Base-by-base conservation (phyloP, 768 basidiomycete species). In the Bullera alba region DNA sequence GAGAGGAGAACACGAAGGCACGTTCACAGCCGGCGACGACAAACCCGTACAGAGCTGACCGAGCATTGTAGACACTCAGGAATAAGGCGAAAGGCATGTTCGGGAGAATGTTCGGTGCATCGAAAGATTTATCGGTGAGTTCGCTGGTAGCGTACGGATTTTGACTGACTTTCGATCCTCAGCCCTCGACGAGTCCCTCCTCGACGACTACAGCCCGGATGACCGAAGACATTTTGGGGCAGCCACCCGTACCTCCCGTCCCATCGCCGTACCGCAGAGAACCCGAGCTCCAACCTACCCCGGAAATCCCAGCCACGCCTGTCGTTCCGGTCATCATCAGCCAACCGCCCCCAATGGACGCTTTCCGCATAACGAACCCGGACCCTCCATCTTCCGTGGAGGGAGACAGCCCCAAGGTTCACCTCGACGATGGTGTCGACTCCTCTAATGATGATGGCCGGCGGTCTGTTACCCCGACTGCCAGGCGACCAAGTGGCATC, bases 31-130 rank as follows among this genome's bases (percentile, higher is more conserved):
- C 8, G 22, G 49, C 8, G 36, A n/a, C 8, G 32, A 34, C 19
- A n/a, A n/a, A n/a, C n/a, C n/a, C n/a, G n/a, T n/a, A n/a, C n/a
- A 23, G 21, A 29, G 1, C 4, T 22, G 25, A 27, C 12, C 42
- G 3, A 16, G n/a, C 5, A 16, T 27, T n/a, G n/a, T 26, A 69
- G 65, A 67, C 56, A 30, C 60, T 70, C 55, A 53, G 65, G 12
- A 56, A 32, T 37, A 70, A 60, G 42, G 68, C 68, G 10, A 66
- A 55, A 50, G 68, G 68, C 4, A 54, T 70, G 42, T 63, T 70
- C 39, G 65, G 65, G 5, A 50, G 65, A 29, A 67, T 70, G 63
- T 70, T 70, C 48, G 58, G 62, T 25, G 39, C 25, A 5, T 42
- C 55, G 15, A 56, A 42, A 46, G 36, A 46, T 8, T n/a, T 21